Evolutionary conservation across 2,329 filamentous ascomycete genomes (phyloP), one percentile per base, ranked within the genome.

Genomic region (Alternaria novae-zelandiae): DNA sequence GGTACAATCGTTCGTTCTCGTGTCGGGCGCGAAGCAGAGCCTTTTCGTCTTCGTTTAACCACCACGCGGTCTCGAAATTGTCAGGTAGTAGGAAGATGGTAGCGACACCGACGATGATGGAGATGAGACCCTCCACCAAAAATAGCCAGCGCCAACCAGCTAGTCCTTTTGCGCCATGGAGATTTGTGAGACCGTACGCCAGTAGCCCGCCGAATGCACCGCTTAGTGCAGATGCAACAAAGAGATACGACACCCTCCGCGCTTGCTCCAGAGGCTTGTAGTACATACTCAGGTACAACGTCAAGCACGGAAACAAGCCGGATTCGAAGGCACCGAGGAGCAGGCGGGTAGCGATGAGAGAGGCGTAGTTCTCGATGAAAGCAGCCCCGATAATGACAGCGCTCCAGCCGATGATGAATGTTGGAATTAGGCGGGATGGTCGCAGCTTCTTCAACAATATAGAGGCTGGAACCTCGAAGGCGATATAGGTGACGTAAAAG

Each of bases 111-210:
- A 86, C 67, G 43, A 84, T 62, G 36, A 83, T 77, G 13, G 86
- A 87, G 63, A 86, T 70, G 53, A 87, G 69, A 1, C 86, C 86
- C 72, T 88, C 86, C 64, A 88, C 86, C 74, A 88, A 84, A 79
- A 88, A 88, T 64, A 88, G 87, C 65, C 71, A 73, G 17, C 68
- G 46, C 66, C 65, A 71, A 13, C 65, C 66, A 10, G 61, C 49
- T 6, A 65, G 55, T 9, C 66, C 65, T 4, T 30, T 57, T 3
- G 57, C 55, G 8, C 64, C 61, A 32, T 69, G 60, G 2, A 72
- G 41, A 13, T 63, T 64, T 20, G 60, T 67, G 74, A 78, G 21
- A 79, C 81, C 32, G 86, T 78, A 12, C 78, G 70, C 85, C 0
- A 87, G 74, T 10, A 88, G 76, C 0, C 86, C 86, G n/a, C 85